Base-by-base conservation (phyloP, 495 filamentous ascomycete genomes). In the Talaromyces stipitatus region DNA sequence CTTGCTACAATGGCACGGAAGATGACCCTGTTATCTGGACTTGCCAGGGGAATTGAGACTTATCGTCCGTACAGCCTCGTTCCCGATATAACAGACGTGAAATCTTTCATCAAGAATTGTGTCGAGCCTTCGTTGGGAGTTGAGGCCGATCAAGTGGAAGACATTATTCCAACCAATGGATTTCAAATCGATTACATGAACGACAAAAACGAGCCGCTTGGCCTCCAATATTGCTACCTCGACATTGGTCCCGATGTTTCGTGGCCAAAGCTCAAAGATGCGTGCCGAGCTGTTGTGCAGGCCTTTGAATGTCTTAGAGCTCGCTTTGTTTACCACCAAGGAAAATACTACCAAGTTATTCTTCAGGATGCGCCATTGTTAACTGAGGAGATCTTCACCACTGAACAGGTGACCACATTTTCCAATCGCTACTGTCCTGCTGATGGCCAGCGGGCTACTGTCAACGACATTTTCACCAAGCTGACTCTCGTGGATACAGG, bases 221-320 rank as follows among this genome's bases (percentile, higher is more conserved):
- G 47, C 7, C 47, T 51, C 28, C 47, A 51, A n/a, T 51, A 51
- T 27, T 22, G 23, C 14, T 51, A 30, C 8, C 10, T 51, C 7
- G 47, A 51, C 16, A 51, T 51, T n/a, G 22, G 18, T 8, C 47
- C 22, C 64, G 76, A 2, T 58, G 65, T 6, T 60, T 63, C 5
- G 62, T 82, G 11, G 70, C 78, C 54, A 26, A 61, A 68, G 18
- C 64, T 64, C 0, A 83, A 84, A 65, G 78, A 77, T 47, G 78
- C 82, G 0, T 88, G 83, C 79, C 71, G 79, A 18, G 57, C 61
- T 14, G 72, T 78, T 0, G 72, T 79, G 3, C 58, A 70, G 1
- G 70, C 71, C 10, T 65, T 74, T 11, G 76, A 80, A 0, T 79
- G 83, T 36, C 69, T 54, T 36, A 9, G 52, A n/a, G 18, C 52